These are phyloP conservation scores for Magnolia officinalis DNA, from an alignment of 164 flowering plant species.

Conservation along the genomic window DNA sequence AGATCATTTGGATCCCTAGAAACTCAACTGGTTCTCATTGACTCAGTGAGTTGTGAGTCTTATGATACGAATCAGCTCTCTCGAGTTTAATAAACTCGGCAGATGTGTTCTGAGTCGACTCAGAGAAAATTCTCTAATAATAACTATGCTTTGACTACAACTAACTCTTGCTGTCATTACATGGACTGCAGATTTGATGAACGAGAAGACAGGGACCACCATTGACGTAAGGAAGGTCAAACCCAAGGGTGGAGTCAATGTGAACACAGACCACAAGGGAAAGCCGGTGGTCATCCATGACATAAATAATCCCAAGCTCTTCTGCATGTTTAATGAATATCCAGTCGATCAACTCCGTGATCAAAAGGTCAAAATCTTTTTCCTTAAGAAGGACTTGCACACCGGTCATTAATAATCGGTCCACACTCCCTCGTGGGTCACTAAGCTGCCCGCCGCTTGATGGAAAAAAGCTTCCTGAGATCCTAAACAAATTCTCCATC, in stretches of 20 bases:
- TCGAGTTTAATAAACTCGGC: no score
- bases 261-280: slow-evolving; percentile 7
- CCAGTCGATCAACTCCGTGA: slow-evolving; percentile 6
- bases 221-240: not conserved
- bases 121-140: no score
- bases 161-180: not conserved
- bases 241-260: slow-evolving; percentile 12
- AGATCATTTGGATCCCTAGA: no score
- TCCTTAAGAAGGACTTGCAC: slow-evolving; percentile 21
- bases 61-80: no score
- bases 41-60: no score
- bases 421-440: slow-evolving; percentile 28
- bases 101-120: no score
- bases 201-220: slow-evolving; percentile 7
- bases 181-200: slow-evolving; percentile 14
- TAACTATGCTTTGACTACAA: no score
- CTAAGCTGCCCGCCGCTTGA: slow-evolving; percentile 41
- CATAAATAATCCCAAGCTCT: no score
- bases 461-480: slow-evolving; percentile 25
- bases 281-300: slow-evolving; percentile 19
- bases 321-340: not conserved
- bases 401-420: not conserved
- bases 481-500: slow-evolving; percentile 27
- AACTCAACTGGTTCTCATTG: no score
- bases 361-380: slow-evolving; percentile 26